Percentiles rank a stretch among this genome's conserved stretches.
These are phyloP conservation scores for Allantophomopsis lycopodina DNA, from an alignment of 2,329 filamentous ascomycete genomes.

Conservation along the genomic window DNA sequence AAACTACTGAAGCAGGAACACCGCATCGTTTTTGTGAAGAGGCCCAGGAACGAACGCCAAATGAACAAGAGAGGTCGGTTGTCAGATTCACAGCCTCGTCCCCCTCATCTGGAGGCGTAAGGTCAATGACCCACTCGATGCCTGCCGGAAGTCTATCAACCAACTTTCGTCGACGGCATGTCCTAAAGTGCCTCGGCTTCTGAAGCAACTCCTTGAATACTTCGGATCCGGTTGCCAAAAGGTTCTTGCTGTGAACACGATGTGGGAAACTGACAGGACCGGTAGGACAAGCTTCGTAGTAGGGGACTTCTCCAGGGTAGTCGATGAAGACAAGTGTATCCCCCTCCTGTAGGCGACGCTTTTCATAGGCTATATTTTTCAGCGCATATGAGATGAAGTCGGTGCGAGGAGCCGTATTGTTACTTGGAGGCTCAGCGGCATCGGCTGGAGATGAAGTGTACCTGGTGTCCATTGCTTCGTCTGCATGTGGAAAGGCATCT, in stretches of 20 bases:
- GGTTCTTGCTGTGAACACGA: constrained; percentile 29
- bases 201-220: constrained; percentile 31
- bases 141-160: constrained; percentile 23
- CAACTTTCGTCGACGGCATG: constrained; percentile 21
- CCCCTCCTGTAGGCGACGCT: constrained; percentile 15
- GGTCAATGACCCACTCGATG: constrained; percentile 45
- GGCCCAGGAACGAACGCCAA: constrained; percentile 41
- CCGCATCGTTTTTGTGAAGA: constrained; percentile 21
- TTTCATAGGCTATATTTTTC: not conserved
- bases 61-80: constrained; percentile 42
- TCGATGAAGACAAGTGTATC: constrained; percentile 30
- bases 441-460: no score
- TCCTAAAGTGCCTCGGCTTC: constrained; percentile 25
- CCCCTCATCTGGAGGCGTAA: constrained; percentile 47
- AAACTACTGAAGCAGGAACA: constrained; percentile 25
- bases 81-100: constrained; percentile 47
- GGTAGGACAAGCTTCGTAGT: constrained; percentile 12
- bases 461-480: no score
- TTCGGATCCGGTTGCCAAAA: constrained; percentile 30
- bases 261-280: constrained; percentile 24
- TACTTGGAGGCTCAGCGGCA: no score
- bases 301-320: constrained; percentile 16
- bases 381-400: no score
- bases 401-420: no score
- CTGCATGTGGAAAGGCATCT: no score